Evolutionary conservation across 345 rosid species (phyloP), one percentile per base, ranked within the genome.

Genomic region (Litchi chinensis): DNA sequence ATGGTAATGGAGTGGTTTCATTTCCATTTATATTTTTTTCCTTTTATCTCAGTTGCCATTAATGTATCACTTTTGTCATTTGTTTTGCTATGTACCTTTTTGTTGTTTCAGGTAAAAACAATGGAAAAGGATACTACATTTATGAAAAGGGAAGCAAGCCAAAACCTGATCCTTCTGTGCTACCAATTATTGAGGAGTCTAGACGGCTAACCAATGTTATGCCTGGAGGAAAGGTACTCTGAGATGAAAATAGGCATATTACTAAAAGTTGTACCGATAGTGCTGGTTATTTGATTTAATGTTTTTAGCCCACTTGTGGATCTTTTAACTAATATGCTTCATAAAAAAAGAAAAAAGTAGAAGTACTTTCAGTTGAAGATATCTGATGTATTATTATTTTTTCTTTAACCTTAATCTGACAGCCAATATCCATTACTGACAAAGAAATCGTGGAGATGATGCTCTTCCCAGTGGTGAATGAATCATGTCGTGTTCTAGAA

Each of bases 211-310:
- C 92, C 75, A 96, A 96, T 79, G 82, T 91, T 39, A 96, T 92
- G 94, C 97, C 99, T 9, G 85, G 90, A 76, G 97, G 97, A 83
- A 96, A 93, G 98, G 99, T 96, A 83, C 81, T 77, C 78, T 41
- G 39, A 54, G 24, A 41, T 74, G 65, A 24, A 79, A 52, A 77
- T 60, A 41, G 37, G 44, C 64, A n/a, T 48, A 37, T 22, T 69
- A 50, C 41, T 76, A 76, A 74, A 63, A 73, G 65, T 10, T 46
- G 15, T 60, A 60, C 65, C 21, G 65, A 13, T 54, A 37, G 28
- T 12, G 5, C 22, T 76, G 63, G 66, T 66, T 65, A 62, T 32
- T 48, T 40, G 66, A 44, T 68, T 72, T 68, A 63, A 48, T 50
- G 21, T 69, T 70, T 26, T 24, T 18, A 40, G 12, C 12, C 44